Conservation (phyloP, 1,284 basidiomycete species). For the Malassezia restricta region DNA sequence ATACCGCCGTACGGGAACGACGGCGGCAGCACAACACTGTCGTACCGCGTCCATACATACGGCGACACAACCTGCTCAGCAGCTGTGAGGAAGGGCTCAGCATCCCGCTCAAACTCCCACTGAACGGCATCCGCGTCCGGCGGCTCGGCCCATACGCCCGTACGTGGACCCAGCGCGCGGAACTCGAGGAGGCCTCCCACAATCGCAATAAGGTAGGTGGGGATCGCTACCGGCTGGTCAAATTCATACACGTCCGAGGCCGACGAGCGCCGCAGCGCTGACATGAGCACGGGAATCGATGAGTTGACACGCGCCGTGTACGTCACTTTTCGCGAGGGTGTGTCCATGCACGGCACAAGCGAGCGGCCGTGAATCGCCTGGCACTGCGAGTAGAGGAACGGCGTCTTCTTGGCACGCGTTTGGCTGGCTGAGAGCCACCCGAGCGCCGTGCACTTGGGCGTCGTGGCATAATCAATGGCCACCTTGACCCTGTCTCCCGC, state of each 20-base stretch:
- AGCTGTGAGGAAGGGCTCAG: conserved; percentile 40
- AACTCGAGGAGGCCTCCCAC: conserved; percentile 41
- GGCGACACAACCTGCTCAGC: conserved; percentile 41
- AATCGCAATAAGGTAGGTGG: conserved; percentile 42
- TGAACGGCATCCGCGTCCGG: conserved; percentile 34
- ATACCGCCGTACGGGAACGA: conserved; percentile 64
- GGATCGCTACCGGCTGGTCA: conserved; percentile 37
- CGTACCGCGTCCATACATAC: conserved; percentile 81
- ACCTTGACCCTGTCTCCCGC: conserved; percentile 27
- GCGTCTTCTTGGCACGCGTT: conserved; percentile 63
- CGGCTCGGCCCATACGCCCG: conserved; percentile 44
- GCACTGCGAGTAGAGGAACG: conserved; percentile 86
- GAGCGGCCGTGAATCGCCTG: conserved; percentile 54
- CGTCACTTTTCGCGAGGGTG: conserved; percentile 42
- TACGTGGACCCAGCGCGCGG: conserved; percentile 34
- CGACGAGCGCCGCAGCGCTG: conserved; percentile 30
- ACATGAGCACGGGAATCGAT: conserved; percentile 41
- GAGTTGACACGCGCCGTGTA: conserved; percentile 37
- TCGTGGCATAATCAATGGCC: conserved; percentile 53
- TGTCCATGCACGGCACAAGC: conserved; percentile 36
- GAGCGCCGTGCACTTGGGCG: conserved; percentile 66
- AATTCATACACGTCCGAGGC: conserved; percentile 24
- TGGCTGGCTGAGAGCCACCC: conserved; percentile 89
- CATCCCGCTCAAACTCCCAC: conserved; percentile 44
- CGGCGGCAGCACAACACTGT: conserved; percentile 79